Conservation (phyloP, 1,284 basidiomycete species). For the Xanthoconium separans region DNA sequence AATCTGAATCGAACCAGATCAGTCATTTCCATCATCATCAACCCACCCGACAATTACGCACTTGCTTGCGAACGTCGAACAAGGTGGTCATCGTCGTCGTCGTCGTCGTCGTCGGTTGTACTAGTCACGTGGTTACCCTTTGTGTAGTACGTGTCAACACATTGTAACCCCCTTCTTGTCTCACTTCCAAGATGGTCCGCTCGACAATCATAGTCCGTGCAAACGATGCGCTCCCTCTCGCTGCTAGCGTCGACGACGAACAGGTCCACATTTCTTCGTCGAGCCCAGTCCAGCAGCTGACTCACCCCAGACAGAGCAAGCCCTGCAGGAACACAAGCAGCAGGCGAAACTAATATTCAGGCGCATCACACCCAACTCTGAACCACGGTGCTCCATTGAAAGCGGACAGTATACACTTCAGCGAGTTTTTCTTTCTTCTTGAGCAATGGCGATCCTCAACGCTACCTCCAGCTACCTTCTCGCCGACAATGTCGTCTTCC, state of each 20-base stretch:
- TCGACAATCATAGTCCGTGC: conserved; percentile 91
- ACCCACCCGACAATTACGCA: conserved; percentile 24
- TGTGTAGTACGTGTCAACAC: too few relatives aligned
- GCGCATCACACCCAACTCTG: conserved; percentile 89
- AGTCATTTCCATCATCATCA: background rate
- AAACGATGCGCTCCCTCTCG: conserved; percentile 89
- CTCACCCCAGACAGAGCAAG: conserved; percentile 78
- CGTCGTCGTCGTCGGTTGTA: too few relatives aligned
- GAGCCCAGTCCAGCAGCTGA: conserved; percentile 3
- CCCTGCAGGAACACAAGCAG: conserved; percentile 96
- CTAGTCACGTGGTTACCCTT: too few relatives aligned
- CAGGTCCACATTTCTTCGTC: conserved; percentile 52
- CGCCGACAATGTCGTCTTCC: conserved; percentile 88
- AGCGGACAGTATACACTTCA: conserved; percentile 93
- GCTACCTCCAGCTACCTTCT: conserved; percentile 81
- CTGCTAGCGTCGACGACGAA: conserved; percentile 95
- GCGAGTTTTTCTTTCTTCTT: conserved; percentile 44
- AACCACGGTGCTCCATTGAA: conserved; percentile 96
- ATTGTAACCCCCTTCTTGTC: too few relatives aligned
- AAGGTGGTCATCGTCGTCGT: conserved; percentile 39
- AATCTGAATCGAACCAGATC: conserved; percentile 47
- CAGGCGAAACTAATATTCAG: conserved; percentile 97
- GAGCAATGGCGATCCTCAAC: background rate
- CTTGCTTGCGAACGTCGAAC: conserved; percentile 61
- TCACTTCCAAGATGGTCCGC: conserved; percentile 65